Conservation (phyloP, 1,284 basidiomycete species). For the Sparassis latifolia region DNA sequence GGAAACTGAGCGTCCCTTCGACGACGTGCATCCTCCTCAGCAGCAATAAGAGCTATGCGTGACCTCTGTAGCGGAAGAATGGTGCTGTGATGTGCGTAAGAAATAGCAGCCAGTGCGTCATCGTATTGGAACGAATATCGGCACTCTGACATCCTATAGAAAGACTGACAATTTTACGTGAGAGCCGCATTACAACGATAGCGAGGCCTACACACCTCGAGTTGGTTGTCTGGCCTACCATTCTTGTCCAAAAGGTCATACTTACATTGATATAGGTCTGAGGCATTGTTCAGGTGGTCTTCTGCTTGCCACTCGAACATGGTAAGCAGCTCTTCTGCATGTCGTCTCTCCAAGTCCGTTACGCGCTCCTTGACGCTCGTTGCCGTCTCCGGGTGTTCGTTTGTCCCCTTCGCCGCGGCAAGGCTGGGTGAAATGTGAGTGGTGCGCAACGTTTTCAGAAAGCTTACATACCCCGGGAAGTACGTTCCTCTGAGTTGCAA, state of each 20-base stretch:
- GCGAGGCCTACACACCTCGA: neutral
- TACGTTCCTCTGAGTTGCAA: conserved; percentile 21
- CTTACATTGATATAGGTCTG: conserved; percentile 16
- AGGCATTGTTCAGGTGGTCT: conserved; percentile 19
- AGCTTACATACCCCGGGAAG: conserved; percentile 21
- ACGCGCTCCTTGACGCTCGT: conserved; percentile 12
- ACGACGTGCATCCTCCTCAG: conserved; percentile 30
- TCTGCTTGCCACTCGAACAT: conserved; percentile 20
- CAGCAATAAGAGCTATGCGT: conserved; percentile 20
- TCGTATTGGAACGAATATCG: conserved; percentile 8
- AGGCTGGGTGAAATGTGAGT: conserved; percentile 10
- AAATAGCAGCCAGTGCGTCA: conserved; percentile 23
- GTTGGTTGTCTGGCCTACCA: neutral
- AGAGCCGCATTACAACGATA: conserved; percentile 5
- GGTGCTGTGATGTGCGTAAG: conserved; percentile 35
- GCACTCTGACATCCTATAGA: neutral
- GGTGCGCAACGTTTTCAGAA: neutral
- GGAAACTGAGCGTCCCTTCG: conserved; percentile 45
- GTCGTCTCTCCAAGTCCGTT: conserved; percentile 12
- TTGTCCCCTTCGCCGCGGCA: conserved; percentile 12
- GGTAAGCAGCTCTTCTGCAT: conserved; percentile 16
- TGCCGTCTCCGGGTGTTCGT: conserved; percentile 14
- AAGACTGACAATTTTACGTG: conserved; percentile 1
- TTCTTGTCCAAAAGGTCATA: conserved; percentile 5
- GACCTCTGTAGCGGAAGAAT: conserved; percentile 28